Base-by-base conservation (phyloP, 345 rosid genomes). In the Aurinia saxatilis region DNA sequence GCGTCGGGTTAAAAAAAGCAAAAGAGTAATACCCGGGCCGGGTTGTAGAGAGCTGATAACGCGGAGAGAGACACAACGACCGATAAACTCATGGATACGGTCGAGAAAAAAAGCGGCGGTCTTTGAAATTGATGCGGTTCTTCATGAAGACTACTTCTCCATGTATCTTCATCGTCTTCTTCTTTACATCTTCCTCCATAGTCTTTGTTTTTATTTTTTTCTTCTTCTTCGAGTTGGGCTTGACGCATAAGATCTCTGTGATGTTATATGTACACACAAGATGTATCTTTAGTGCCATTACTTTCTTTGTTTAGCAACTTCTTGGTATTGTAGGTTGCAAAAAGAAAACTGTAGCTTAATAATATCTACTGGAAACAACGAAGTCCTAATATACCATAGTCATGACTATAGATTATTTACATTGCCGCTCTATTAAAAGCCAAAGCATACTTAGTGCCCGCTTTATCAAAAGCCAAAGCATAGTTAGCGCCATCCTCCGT, bases 391-490 rank as follows among this genome's bases (percentile, higher is more conserved):
- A 37, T n/a, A 50, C 13, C 16, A 8, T 10, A 49, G 13, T 16
- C 15, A 42, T 3, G 11, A 13, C 37, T 54, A 21, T n/a, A 38
- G 27, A 18, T 42, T 54, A 81, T 96, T 79, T 74, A 80, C 96
- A 84, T 86, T 68, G 84, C 90, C 37, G 88, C 80, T 71, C 88
- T 88, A 71, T n/a, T n/a, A n/a, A n/a, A n/a, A n/a, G n/a, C n/a
- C n/a, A n/a, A n/a, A n/a, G n/a, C n/a, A n/a, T n/a, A n/a, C n/a
- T n/a, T n/a, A n/a, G n/a, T n/a, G n/a, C n/a, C n/a, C n/a, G n/a
- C n/a, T n/a, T n/a, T n/a, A n/a, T 91, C 89, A 70, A 82, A 81
- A 42, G 79, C 88, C 80, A 85, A 71, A 53, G 89, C 89, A 68
- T 88, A 82, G 59, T 77, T 85, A 10, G 88, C 88, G 1, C 88